phyloP scores from a whole-genome alignment of 495 filamentous ascomycete species.

The Trichoderma asperelloides region DNA sequence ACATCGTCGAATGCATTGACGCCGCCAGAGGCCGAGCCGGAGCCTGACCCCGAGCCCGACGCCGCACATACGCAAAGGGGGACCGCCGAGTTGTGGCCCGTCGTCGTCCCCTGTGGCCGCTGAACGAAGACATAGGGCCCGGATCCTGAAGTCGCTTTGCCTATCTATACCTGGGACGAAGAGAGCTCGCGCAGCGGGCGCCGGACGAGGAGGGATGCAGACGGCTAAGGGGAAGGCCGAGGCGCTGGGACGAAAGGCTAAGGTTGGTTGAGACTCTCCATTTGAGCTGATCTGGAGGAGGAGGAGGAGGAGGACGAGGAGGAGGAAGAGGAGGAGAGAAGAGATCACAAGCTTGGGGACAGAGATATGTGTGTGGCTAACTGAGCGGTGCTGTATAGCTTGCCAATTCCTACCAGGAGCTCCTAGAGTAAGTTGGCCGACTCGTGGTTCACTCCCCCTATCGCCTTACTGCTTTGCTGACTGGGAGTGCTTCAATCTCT shows the following conservation, averaged over 20 bases:
- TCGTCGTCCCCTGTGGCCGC: background rate
- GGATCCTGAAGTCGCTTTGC: background rate
- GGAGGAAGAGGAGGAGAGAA: background rate
- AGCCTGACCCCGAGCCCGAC: constrained; percentile 8
- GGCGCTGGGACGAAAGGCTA: constrained; percentile 85
- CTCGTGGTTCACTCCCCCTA: background rate
- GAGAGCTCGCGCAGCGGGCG: background rate
- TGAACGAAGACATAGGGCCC: background rate
- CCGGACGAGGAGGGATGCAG: constrained; percentile 39
- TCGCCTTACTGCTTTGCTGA: constrained; percentile 1
- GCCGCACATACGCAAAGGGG: background rate
- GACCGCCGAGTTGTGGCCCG: background rate
- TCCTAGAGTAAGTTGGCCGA: constrained; percentile 67
- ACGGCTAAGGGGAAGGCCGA: constrained; percentile 70
- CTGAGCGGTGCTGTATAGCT: constrained; percentile 48
- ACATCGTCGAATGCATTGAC: constrained; percentile 5
- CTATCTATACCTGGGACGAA: background rate
- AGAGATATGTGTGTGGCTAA: constrained; percentile 26
- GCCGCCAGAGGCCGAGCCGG: constrained; percentile 2
- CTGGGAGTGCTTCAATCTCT: constrained; percentile 16
- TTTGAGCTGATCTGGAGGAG: background rate
- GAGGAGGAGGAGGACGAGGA: background rate
- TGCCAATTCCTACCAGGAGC: constrained; percentile 89
- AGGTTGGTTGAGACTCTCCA: constrained; percentile 46
- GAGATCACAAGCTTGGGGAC: no score